Conservation (phyloP, 2,329 filamentous ascomycete species). For the Anisogramma anomala region DNA sequence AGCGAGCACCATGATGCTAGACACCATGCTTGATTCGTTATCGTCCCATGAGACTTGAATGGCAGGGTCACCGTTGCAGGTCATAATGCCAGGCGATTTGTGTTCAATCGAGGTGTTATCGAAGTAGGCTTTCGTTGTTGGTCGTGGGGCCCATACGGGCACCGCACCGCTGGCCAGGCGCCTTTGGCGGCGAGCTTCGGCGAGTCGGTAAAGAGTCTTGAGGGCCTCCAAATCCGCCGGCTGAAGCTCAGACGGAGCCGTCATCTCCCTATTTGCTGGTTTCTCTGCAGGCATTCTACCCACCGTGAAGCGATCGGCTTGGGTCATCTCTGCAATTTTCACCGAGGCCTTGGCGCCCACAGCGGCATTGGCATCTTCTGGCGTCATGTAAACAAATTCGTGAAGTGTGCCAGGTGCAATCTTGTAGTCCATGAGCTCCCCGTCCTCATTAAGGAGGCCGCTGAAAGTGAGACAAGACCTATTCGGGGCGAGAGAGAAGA, state of each 20-base stretch:
- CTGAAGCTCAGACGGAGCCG: constrained; percentile 30
- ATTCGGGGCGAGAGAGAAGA: constrained; percentile 42
- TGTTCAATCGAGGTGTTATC: constrained; percentile 21
- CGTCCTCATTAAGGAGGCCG: constrained; percentile 40
- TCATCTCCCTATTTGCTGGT: constrained; percentile 32
- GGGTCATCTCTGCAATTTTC: background rate
- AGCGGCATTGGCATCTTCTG: constrained; percentile 32
- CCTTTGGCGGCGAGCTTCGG: constrained; percentile 30
- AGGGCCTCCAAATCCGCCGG: constrained; percentile 34
- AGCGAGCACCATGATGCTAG: constrained; percentile 47
- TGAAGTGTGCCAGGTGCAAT: constrained; percentile 42
- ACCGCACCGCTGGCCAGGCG: constrained; percentile 38
- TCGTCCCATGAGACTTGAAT: constrained; percentile 31
- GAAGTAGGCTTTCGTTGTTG: constrained; percentile 34
- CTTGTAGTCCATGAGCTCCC: constrained; percentile 41
- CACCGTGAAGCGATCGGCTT: constrained; percentile 22
- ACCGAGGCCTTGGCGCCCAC: constrained; percentile 11
- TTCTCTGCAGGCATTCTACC: constrained; percentile 20
- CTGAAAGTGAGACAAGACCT: constrained; percentile 51
- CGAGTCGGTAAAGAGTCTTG: constrained; percentile 35
- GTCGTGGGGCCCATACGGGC: constrained; percentile 34
- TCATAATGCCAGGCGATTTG: constrained; percentile 19
- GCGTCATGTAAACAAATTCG: constrained; percentile 47
- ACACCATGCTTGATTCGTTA: constrained; percentile 28
- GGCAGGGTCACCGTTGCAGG: constrained; percentile 36